phyloP scores from a whole-genome alignment of 352 stramenopile genomes.

The Phytophthora sansomeana region DNA sequence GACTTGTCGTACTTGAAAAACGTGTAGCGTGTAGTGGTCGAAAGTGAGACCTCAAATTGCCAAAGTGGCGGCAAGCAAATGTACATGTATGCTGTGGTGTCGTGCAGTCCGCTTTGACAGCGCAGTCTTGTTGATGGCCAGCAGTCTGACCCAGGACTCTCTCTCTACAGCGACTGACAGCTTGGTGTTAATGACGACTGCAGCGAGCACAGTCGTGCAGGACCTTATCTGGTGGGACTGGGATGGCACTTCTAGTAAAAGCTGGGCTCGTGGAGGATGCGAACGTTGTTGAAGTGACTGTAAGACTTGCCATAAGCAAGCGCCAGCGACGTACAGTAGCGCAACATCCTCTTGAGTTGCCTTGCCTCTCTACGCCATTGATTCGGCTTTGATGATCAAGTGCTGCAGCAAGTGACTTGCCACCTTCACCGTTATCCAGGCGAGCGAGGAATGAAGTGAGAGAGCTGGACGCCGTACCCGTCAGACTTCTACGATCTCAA shows the following conservation, averaged over 20 bases:
- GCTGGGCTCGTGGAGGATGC: slow-evolving; percentile 10
- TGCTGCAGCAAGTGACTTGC: background rate
- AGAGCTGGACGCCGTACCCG: slow-evolving; percentile 24
- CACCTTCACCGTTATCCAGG: background rate
- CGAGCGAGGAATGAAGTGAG: slow-evolving; percentile 1
- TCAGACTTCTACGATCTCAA: slow-evolving; percentile 17
- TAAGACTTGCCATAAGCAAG: slow-evolving; percentile 18
- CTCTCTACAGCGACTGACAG: slow-evolving; percentile 12
- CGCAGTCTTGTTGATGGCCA: background rate
- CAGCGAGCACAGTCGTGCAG: slow-evolving; percentile 8
- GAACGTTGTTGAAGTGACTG: slow-evolving; percentile 17
- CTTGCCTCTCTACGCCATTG: slow-evolving; percentile 1
- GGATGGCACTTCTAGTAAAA: slow-evolving; percentile 16
- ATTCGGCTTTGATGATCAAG: background rate
- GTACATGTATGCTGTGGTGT: slow-evolving; percentile 16
- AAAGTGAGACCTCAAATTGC: slow-evolving; percentile 4
- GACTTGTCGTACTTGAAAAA: slow-evolving; percentile 44
- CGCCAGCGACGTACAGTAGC: slow-evolving; percentile 9
- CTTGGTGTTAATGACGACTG: slow-evolving; percentile 11
- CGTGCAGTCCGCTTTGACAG: background rate
- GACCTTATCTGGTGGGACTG: slow-evolving; percentile 22
- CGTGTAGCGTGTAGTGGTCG: slow-evolving; percentile 12
- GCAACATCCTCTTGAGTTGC: slow-evolving; percentile 16
- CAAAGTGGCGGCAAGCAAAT: background rate
- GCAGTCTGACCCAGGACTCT: background rate